Evolutionary conservation across 169 alveolate species (phyloP), one percentile per base, ranked within the genome.

Genomic region (Babesia ovata): DNA sequence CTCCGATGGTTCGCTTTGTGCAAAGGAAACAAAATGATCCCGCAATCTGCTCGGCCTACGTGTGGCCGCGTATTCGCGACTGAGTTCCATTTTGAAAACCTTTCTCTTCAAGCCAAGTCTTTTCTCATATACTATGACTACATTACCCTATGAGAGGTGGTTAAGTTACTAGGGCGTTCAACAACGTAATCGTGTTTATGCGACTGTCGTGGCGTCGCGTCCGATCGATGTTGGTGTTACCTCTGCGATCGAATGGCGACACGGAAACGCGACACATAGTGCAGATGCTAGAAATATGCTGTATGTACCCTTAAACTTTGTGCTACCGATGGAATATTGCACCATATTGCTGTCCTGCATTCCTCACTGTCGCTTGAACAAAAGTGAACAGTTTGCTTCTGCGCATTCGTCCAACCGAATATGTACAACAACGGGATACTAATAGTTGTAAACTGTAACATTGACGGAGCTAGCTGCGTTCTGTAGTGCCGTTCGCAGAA

Each of bases 31-130:
- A 52, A 29, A 67, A 9, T 24, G 54, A 24, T 67, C 65, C 66
- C 65, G 76, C 63, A 67, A 54, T 54, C 58, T 67, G n/a, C 76
- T 67, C 45, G 66, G 63, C 22, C 76, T 3, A 7, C 65, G 63
- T 13, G 76, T 50, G 33, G 60, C 39, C 44, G 22, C 44, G 66
- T 67, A 67, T 6, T 67, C 76, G 21, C 50, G 76, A 29, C 33
- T 44, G 45, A 36, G 54, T 33, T 29, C 70, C 70, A 61, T 61
- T 11, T 16, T 61, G 0, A n/a, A 36, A 44, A 39, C 42, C 28
- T 17, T 13, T 33, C 28, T 4, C 54, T 8, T 36, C 4, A 22
- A 10, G 22, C 70, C 4, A 14, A 36, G 50, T 17, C 54, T 36
- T 61, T 4, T 16, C 24, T 8, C 19, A 36, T 36, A 10, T 12